These are phyloP conservation scores for Phytophthora multivora DNA, from an alignment of 352 stramenopile species.

Conservation along the genomic window DNA sequence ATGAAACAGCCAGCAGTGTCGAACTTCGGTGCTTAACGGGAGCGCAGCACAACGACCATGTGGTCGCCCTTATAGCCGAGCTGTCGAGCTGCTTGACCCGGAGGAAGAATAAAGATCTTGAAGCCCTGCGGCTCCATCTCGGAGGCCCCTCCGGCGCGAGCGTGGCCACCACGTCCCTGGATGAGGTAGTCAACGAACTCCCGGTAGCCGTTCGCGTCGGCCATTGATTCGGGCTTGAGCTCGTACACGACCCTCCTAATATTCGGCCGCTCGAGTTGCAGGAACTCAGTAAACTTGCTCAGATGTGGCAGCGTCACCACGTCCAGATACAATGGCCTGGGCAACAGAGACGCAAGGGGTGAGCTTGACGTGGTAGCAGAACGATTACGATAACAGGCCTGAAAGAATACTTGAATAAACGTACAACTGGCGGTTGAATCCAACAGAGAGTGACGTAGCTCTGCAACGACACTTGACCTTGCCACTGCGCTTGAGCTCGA, in stretches of 20 bases:
- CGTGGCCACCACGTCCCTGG: slow-evolving; percentile 46
- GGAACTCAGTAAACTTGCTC: slow-evolving; percentile 61
- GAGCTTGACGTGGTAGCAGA: background rate
- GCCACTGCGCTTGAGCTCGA: slow-evolving; percentile 42
- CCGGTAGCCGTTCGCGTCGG: slow-evolving; percentile 57
- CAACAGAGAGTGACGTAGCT: slow-evolving; percentile 34
- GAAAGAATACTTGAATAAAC: slow-evolving; percentile 1
- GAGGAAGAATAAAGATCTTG: slow-evolving; percentile 81
- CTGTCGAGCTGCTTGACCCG: slow-evolving; percentile 57
- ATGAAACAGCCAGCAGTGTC: background rate
- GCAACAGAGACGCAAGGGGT: slow-evolving; percentile 6
- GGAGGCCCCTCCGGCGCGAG: slow-evolving; percentile 54
- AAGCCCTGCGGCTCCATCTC: slow-evolving; percentile 71
- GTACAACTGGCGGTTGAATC: slow-evolving; percentile 35
- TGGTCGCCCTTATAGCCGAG: slow-evolving; percentile 75
- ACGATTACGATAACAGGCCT: too few species aligned
- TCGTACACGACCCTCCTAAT: slow-evolving; percentile 71
- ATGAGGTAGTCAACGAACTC: slow-evolving; percentile 74
- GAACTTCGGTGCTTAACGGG: slow-evolving; percentile 18
- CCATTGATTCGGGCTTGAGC: slow-evolving; percentile 57
- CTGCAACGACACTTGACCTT: slow-evolving; percentile 43
- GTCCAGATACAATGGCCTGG: slow-evolving; percentile 65
- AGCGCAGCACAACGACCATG: slow-evolving; percentile 74
- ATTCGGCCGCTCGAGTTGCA: slow-evolving; percentile 61
- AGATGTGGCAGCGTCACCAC: slow-evolving; percentile 69